Base-by-base conservation (phyloP, 768 basidiomycete genomes). In the Lyophyllum semitale region DNA sequence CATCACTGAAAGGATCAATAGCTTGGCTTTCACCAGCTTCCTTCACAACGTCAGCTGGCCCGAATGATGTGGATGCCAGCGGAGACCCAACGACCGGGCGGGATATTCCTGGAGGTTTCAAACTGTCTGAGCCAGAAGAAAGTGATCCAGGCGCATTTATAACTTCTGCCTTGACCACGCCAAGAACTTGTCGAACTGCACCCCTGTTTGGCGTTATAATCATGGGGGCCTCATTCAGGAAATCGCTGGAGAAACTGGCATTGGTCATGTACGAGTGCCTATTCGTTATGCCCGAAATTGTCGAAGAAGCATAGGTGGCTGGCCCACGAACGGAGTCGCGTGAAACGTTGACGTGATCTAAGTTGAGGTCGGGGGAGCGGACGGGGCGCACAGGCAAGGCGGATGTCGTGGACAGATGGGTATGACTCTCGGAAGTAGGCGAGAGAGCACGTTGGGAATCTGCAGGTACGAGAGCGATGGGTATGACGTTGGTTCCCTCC, bases 401-500 rank as follows among this genome's bases (percentile, higher is more conserved):
- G 15, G 83, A 78, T 9, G 68, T 67, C 26, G 70, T 69, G 32
- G 74, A 69, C 22, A 66, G 63, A 15, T 65, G 54, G n/a, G 63
- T 61, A 50, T 68, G 63, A 22, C 66, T 54, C 17, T 69, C 68
- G 8, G 71, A 68, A 22, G 58, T 59, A 47, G 71, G 58, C 9
- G 67, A 59, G 8, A 68, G 67, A 37, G 71, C 51, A 38, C 70
- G 74, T 30, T 58, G 68, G 45, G 80, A 77, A 20, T 83, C 83
- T 17, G 88, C 83, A 22, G 87, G 72, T 32, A 93, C 87, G 40
- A 93, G 77, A 12, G 91, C 91, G 56, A 93, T 93, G 57, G 91
- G 91, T 54, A 93, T 93, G 59, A 92, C 91, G 61, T 93, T 93
- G 22, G 91, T 89, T 40, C 83, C 83, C 65, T 89, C 87, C 13